Evolutionary conservation across 2,329 filamentous ascomycete species (phyloP).

Genomic region (Lasiodiplodia sp.): DNA sequence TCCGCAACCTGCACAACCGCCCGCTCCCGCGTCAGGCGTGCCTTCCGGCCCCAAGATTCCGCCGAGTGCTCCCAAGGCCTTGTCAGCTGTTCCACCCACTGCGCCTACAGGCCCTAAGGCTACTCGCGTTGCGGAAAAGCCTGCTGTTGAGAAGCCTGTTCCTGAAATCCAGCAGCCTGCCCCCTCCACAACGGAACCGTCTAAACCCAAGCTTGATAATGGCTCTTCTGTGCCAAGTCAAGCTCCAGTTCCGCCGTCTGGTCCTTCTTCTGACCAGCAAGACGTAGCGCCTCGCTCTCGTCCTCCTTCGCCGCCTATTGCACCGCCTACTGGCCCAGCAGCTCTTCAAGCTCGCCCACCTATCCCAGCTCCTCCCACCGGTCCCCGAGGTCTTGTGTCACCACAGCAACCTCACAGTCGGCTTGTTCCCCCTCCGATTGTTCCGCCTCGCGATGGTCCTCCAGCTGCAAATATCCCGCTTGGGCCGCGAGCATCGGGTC

Average conservation of each 20-base stretch:
- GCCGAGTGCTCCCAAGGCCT: slow-evolving; percentile 47
- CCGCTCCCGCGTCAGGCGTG: slow-evolving; percentile 41
- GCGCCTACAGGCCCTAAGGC: slow-evolving; percentile 39
- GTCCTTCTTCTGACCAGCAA: slow-evolving; percentile 28
- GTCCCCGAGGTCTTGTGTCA: slow-evolving; percentile 28
- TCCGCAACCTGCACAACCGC: slow-evolving; percentile 45
- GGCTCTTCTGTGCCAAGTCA: background rate
- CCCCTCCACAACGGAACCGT: slow-evolving; percentile 34
- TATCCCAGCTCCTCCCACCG: slow-evolving; percentile 21
- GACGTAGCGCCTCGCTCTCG: slow-evolving; percentile 17
- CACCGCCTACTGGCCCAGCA: slow-evolving; percentile 23
- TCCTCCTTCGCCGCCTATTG: slow-evolving; percentile 28
- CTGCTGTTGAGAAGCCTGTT: slow-evolving; percentile 32
- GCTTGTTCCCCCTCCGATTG: slow-evolving; percentile 33
- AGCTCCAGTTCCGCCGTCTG: slow-evolving; percentile 27
- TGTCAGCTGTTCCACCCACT: slow-evolving; percentile 32
- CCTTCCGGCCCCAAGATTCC: slow-evolving; percentile 40
- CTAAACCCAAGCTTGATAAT: slow-evolving; percentile 18
- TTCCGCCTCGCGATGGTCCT: slow-evolving; percentile 40
- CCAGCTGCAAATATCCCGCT: slow-evolving; percentile 38
- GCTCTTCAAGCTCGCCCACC: slow-evolving; percentile 27
- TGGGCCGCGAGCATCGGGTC: slow-evolving; percentile 39
- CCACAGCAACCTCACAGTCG: slow-evolving; percentile 27
- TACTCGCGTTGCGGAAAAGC: slow-evolving; percentile 42
- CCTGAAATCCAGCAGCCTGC: slow-evolving; percentile 32